Percentiles rank a stretch among this genome's conserved stretches.
phyloP scores from a whole-genome alignment of 169 alveolate genomes.

The Plasmodium gonderi region DNA sequence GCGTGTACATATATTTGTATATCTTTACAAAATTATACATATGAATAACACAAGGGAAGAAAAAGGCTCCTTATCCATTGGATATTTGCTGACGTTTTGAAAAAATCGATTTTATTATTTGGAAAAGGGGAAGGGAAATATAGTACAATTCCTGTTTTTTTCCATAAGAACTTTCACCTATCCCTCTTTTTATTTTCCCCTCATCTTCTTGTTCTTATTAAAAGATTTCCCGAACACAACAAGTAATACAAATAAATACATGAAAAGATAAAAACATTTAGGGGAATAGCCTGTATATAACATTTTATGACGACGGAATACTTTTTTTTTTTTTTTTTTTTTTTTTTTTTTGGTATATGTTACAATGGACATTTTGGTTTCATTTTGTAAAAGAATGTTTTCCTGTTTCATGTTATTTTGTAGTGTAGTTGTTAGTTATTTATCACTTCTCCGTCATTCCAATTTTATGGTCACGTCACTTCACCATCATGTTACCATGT shows the following conservation, averaged over 20 bases:
- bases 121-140: neutral
- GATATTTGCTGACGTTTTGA: neutral
- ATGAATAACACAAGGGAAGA: neutral
- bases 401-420: too few relatives aligned
- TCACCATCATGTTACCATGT: neutral
- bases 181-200: neutral
- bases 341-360: too few relatives aligned
- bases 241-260: neutral
- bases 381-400: too few relatives aligned
- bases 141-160: neutral
- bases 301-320: too few relatives aligned
- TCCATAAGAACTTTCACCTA: too few relatives aligned
- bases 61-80: neutral
- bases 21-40: neutral
- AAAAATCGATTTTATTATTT: slow-evolving; percentile 2
- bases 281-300: too few relatives aligned
- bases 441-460: too few relatives aligned
- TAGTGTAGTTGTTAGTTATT: too few relatives aligned
- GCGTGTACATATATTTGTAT: too few relatives aligned
- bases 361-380: too few relatives aligned
- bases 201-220: too few relatives aligned
- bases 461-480: neutral
- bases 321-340: too few relatives aligned
- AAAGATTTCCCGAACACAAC: neutral
- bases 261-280: neutral